Percentiles rank a stretch among this genome's conserved stretches.
phyloP scores from a whole-genome alignment of 23 red algal genomes.

The Gracilariopsis chorda region DNA sequence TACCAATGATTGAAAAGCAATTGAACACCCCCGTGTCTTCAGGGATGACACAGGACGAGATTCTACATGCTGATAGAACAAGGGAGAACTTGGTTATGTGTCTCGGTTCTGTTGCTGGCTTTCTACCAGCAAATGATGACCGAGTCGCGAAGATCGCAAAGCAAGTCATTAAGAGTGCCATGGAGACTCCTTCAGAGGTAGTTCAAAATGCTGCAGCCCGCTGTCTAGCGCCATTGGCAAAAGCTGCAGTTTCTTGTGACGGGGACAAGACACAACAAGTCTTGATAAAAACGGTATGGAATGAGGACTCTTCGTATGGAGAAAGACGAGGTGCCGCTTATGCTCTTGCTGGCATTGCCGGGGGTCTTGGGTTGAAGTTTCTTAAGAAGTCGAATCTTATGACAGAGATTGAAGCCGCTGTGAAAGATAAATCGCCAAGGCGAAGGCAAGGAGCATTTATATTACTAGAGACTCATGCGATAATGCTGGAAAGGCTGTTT shows the following conservation, averaged over 20 bases:
- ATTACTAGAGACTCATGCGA: conserved; percentile 73
- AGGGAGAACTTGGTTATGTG: conserved; percentile 85
- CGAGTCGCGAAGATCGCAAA: conserved; percentile 58
- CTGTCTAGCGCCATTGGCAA: conserved; percentile 67
- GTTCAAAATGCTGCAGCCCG: conserved; percentile 77
- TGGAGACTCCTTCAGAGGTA: conserved; percentile 82
- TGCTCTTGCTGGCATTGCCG: conserved; percentile 74
- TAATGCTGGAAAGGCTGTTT: conserved; percentile 60
- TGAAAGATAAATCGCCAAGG: conserved; percentile 51
- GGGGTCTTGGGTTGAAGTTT: conserved; percentile 67
- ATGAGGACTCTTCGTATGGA: conserved; percentile 46
- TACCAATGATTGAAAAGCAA: conserved; percentile 86
- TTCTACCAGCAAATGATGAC: conserved; percentile 49
- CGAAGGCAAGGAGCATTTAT: conserved; percentile 79
- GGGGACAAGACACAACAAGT: conserved; percentile 15
- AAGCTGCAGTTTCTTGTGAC: conserved; percentile 17
- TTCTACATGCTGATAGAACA: conserved; percentile 67
- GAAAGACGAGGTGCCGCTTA: conserved; percentile 86
- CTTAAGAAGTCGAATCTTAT: conserved; percentile 58
- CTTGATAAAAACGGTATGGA: conserved; percentile 44
- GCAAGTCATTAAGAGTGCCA: conserved; percentile 68
- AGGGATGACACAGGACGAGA: conserved; percentile 25
- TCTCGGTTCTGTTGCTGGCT: conserved; percentile 69
- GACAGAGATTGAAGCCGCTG: conserved; percentile 35
- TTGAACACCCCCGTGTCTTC: background rate